Evolutionary conservation across 2,329 filamentous ascomycete genomes (phyloP).

Genomic region (Claviceps sp.): DNA sequence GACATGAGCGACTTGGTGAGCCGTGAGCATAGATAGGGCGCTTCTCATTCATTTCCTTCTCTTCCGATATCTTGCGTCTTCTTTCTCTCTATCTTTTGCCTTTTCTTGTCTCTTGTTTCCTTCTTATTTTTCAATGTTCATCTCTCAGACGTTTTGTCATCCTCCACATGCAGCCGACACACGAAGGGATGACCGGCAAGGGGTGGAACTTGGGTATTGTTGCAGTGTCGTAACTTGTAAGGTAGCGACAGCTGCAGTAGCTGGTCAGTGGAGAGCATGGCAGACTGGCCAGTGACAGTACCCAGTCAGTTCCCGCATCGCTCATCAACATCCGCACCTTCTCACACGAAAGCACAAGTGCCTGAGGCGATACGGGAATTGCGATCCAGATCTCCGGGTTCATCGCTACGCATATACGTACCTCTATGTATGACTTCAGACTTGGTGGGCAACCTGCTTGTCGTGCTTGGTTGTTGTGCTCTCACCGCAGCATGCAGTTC

Average conservation of each 20-base stretch:
- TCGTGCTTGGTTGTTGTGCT: background rate
- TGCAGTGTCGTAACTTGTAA: constrained; percentile 2
- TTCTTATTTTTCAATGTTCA: background rate
- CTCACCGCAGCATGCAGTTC: background rate
- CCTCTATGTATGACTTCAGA: background rate
- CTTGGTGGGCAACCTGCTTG: background rate
- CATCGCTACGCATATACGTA: background rate
- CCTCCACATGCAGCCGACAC: background rate
- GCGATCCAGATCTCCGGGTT: constrained; percentile 6
- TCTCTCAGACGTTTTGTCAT: background rate
- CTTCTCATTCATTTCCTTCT: no score
- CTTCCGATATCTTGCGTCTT: background rate
- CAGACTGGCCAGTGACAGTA: no score
- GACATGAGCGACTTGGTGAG: background rate
- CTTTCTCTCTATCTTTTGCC: background rate
- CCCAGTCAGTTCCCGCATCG: background rate
- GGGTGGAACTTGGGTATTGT: constrained; percentile 4
- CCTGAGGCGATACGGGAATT: background rate
- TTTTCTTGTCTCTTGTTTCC: background rate
- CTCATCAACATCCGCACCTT: background rate
- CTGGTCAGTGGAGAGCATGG: background rate
- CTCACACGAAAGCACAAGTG: background rate
- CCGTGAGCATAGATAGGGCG: no score
- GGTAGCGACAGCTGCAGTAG: constrained; percentile 5
- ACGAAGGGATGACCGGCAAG: background rate